A percentile compares a stretch with the other conserved stretches of the same genome.
Evolutionary conservation across 1,284 basidiomycete species (phyloP).

Genomic region (Tylopilus sp.): DNA sequence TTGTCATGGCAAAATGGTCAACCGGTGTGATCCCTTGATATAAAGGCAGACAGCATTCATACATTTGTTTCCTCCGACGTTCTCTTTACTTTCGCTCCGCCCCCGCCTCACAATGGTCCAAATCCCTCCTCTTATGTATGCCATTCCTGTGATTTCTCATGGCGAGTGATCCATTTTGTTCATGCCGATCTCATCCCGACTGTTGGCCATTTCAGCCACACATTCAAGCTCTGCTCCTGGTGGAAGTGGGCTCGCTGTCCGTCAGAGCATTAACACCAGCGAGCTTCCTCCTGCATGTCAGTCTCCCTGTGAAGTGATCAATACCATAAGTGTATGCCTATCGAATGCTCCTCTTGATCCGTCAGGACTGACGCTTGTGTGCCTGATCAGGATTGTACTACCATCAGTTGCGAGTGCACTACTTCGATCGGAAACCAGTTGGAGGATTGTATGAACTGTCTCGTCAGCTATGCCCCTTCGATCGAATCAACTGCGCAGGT

Average conservation of each 20-base stretch:
- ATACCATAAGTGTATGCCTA: constrained; percentile 28
- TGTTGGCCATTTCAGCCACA: constrained; percentile 1
- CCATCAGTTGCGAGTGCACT: constrained; percentile 22
- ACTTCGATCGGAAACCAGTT: constrained; percentile 20
- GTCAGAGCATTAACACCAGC: constrained; percentile 23
- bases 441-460: constrained; percentile 33
- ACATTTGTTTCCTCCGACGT: background rate
- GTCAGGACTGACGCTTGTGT: background rate
- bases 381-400: constrained; percentile 21
- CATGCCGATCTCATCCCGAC: constrained; percentile 1
- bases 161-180: constrained; percentile 15
- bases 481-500: constrained; percentile 12
- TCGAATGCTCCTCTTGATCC: background rate
- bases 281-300: constrained; percentile 33
- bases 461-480: constrained; percentile 13
- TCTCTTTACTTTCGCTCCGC: background rate
- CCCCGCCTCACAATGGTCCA: constrained; percentile 31
- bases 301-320: constrained; percentile 31
- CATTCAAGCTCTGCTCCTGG: constrained; percentile 4
- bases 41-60: background rate
- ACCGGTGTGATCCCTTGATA: background rate
- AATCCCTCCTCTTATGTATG: constrained; percentile 26
- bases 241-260: constrained; percentile 24
- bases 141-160: constrained; percentile 22
- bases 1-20: background rate